Evolutionary conservation across 306 rosid species (phyloP).

Genomic region (Gleditsia sinensis): DNA sequence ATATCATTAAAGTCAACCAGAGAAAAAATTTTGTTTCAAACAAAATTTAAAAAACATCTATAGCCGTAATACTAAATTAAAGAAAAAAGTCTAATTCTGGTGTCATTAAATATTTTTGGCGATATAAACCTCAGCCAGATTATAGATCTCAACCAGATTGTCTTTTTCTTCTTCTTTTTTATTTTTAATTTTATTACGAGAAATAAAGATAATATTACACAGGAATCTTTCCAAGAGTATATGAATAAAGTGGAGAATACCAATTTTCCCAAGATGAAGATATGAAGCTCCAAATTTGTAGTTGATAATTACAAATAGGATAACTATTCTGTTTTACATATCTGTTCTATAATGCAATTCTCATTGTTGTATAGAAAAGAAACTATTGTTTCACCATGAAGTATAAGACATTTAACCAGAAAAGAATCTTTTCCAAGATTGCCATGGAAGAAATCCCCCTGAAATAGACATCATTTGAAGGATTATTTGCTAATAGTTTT

Average conservation of each 20-base stretch:
- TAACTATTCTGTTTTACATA: slow-evolving; percentile 14
- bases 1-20: too few species aligned
- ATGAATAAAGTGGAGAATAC: background rate
- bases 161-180: too few species aligned
- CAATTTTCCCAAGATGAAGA: background rate
- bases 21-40: too few species aligned
- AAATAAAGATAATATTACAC: too few species aligned
- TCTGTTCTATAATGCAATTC: slow-evolving; percentile 7
- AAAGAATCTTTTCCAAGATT: slow-evolving; percentile 92
- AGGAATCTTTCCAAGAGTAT: background rate
- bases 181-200: too few species aligned
- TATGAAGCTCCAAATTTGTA: slow-evolving; percentile 2
- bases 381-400: slow-evolving; percentile 12
- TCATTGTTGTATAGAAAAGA: background rate
- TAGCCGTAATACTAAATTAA: too few species aligned
- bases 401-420: slow-evolving; percentile 52
- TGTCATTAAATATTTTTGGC: background rate
- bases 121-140: background rate
- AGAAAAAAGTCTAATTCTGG: background rate
- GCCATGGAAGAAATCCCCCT: slow-evolving; percentile 98
- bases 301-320: slow-evolving; percentile 6
- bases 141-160: background rate
- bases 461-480: slow-evolving; percentile 27
- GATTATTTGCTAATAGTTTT: background rate
- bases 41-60: too few species aligned